Percentiles rank a stretch among this genome's conserved stretches.
Evolutionary conservation across 768 basidiomycete genomes (phyloP).

Genomic region (Hydnum rufescens): DNA sequence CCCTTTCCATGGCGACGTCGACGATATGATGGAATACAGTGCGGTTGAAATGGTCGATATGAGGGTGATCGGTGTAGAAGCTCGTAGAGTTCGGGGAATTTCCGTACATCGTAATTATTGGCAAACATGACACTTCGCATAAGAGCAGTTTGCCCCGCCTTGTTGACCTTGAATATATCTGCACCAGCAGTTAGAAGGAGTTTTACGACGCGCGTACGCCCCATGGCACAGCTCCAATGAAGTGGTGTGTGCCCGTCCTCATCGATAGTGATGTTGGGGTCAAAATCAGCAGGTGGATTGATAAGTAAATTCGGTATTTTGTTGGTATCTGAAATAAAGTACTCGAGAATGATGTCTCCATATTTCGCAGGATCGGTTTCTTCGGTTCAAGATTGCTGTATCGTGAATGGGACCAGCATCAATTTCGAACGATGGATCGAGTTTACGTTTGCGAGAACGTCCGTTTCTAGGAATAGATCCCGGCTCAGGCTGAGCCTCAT

Average conservation of each 20-base stretch:
- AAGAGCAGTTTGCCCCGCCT: slow-evolving; percentile 85
- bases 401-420: slow-evolving; percentile 28
- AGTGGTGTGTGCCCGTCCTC: slow-evolving; percentile 94
- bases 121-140: slow-evolving; percentile 99
- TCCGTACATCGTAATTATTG: slow-evolving; percentile 98
- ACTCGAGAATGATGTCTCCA: slow-evolving; percentile 90
- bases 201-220: slow-evolving; percentile 88
- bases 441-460: slow-evolving; percentile 21
- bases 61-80: slow-evolving; percentile 95
- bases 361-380: slow-evolving; percentile 25
- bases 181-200: slow-evolving; percentile 83
- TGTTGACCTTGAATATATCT: slow-evolving; percentile 93
- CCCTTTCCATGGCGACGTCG: slow-evolving; percentile 92
- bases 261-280: slow-evolving; percentile 91
- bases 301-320: slow-evolving; percentile 78
- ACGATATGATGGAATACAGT: slow-evolving; percentile 98
- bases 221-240: slow-evolving; percentile 99
- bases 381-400: slow-evolving; percentile 25
- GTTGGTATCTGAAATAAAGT: slow-evolving; percentile 93
- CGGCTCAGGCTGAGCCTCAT: slow-evolving; percentile 12
- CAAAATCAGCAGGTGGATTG: slow-evolving; percentile 74
- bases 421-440: slow-evolving; percentile 22
- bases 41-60: slow-evolving; percentile 94
- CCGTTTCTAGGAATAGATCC: background rate
- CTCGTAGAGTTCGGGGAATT: slow-evolving; percentile 95